Base-by-base conservation (phyloP, 2,329 filamentous ascomycete genomes). In the Pestalotiopsis fici region DNA sequence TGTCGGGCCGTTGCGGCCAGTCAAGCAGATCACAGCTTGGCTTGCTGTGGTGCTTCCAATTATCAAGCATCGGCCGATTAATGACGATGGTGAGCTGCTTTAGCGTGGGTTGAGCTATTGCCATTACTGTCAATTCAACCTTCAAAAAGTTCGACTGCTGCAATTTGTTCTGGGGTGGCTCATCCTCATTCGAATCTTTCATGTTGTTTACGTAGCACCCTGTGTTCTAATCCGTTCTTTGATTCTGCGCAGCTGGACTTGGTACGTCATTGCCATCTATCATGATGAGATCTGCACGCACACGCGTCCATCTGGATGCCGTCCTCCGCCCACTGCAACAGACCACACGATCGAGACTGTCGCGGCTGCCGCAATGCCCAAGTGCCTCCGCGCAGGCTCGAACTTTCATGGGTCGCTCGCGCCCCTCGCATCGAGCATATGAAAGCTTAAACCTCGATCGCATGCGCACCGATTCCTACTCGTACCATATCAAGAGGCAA, bases 361-460 rank as follows among this genome's bases (percentile, higher is more conserved):
- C 47, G 12, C 68, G 60, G 63, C 70, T 66, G 3, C 57, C 55
- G 13, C 68, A 64, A 65, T 70, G 67, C 59, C 65, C 67, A 28
- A 66, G 57, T 35, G 21, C 50, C 12, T 67, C 68, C 13, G 67
- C 65, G 59, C 73, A 74, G 69, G 65, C 75, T 57, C 81, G 82
- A 60, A 79, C 78, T n/a, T 75, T 83, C 65, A 69, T 80, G 62
- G 71, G 72, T 64, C 69, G 73, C 54, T 69, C 70, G 47, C 69
- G 69, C 23, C 39, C 70, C 7, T 69, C 74, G 21, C 69, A 77
- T 27, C 80, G 82, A 35, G 78, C 82, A 9, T 75, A 83, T 62
- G 85, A 88, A 68, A 82, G 80, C 28, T 79, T 88, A 68, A 83
- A 89, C 70, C 72, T 89, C 69, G 78, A 80, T 68, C 82, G 80